phyloP scores from a whole-genome alignment of 768 basidiomycete genomes.

The Lactifluus rugatus region DNA sequence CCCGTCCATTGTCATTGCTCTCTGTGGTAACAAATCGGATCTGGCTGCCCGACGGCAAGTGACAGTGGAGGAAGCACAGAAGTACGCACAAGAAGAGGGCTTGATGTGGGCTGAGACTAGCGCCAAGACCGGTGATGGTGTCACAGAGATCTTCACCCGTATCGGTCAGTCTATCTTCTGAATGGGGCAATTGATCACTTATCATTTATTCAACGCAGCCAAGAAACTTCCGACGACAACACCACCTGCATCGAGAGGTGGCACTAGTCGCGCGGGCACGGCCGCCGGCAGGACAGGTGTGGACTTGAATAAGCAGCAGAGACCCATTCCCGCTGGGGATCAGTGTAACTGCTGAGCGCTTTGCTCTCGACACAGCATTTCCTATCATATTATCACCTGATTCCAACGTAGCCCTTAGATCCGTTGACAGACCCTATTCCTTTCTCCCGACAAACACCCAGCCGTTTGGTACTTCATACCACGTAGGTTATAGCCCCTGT shows the following conservation, averaged over 20 bases:
- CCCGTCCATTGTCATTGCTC: slow-evolving; percentile 90
- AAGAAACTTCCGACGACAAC: slow-evolving; percentile 84
- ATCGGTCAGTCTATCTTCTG: slow-evolving; percentile 50
- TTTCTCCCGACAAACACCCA: slow-evolving; percentile 5
- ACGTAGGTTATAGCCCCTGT: slow-evolving; percentile 22
- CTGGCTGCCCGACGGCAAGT: slow-evolving; percentile 78
- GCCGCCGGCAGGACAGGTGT: slow-evolving; percentile 51
- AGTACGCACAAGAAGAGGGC: slow-evolving; percentile 87
- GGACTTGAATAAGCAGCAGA: slow-evolving; percentile 65
- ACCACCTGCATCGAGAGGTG: slow-evolving; percentile 53
- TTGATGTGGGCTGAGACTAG: slow-evolving; percentile 89
- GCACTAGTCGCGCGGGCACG: slow-evolving; percentile 40
- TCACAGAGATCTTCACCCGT: slow-evolving; percentile 74
- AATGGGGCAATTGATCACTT: not conserved
- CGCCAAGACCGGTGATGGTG: slow-evolving; percentile 83
- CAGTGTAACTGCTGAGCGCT: slow-evolving; percentile 62
- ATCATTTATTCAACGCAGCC: slow-evolving; percentile 34
- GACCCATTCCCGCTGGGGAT: slow-evolving; percentile 46
- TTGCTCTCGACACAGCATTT: not conserved
- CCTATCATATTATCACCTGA: not conserved
- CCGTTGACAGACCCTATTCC: slow-evolving; percentile 1
- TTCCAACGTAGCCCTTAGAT: slow-evolving; percentile 10
- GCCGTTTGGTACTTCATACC: slow-evolving; percentile 15
- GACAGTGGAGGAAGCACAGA: slow-evolving; percentile 79
- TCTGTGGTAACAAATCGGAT: slow-evolving; percentile 95